A percentile compares a stretch with the other conserved stretches of the same genome.
Conservation (phyloP, 805 yeast genomes). For the Candida chauliodis region DNA sequence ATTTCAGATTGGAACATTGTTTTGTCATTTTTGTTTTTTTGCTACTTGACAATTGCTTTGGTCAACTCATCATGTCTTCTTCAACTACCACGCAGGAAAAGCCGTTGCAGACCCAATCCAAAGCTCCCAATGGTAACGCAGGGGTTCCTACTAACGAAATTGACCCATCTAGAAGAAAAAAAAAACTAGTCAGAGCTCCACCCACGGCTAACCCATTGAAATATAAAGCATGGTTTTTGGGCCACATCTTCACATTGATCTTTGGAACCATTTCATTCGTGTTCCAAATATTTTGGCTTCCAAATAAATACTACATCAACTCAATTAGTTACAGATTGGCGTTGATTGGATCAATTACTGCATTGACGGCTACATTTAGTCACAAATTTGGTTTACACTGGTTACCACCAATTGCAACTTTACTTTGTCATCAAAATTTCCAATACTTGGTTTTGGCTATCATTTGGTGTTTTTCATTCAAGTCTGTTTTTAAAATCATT, state of each 20-base stretch:
- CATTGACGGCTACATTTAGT: slow-evolving; percentile 51
- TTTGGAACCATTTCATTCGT: slow-evolving; percentile 41
- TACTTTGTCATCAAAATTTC: slow-evolving; percentile 72
- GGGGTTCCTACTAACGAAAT: slow-evolving; percentile 13
- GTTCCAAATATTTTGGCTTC: slow-evolving; percentile 39
- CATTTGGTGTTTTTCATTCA: slow-evolving; percentile 63
- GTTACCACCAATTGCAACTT: slow-evolving; percentile 57
- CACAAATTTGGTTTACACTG: slow-evolving; percentile 58
- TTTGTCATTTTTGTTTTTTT: not conserved
- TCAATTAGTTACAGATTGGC: slow-evolving; percentile 52
- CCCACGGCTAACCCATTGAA: slow-evolving; percentile 35
- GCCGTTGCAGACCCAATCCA: not conserved
- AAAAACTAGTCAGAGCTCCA: slow-evolving; percentile 29
- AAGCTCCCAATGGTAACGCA: not conserved
- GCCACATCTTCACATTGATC: slow-evolving; percentile 45
- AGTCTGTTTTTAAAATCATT: slow-evolving; percentile 59
- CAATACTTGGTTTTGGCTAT: slow-evolving; percentile 57
- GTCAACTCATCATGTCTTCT: not conserved
- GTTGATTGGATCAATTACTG: slow-evolving; percentile 50
- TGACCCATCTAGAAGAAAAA: slow-evolving; percentile 16
- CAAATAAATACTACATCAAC: slow-evolving; percentile 41
- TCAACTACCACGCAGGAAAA: not conserved
- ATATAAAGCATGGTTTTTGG: slow-evolving; percentile 52
- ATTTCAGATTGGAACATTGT: not conserved
- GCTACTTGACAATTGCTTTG: not conserved